phyloP scores from a whole-genome alignment of 805 yeast species.

The Saccharomycopsis sp. region DNA sequence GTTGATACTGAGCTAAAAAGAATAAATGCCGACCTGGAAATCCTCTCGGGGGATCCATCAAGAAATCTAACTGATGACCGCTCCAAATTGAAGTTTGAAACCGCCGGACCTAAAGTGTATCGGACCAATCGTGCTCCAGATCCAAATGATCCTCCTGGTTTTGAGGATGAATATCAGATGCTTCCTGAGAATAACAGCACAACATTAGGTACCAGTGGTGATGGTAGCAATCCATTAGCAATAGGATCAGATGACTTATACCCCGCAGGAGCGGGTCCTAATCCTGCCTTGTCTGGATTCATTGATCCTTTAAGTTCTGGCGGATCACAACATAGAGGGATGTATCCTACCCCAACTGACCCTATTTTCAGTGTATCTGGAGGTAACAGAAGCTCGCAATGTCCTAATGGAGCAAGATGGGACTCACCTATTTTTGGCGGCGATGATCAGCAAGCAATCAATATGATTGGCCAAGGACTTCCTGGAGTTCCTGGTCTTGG shows the following conservation, averaged over 20 bases:
- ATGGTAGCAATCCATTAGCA: neutral
- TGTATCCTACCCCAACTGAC: conserved; percentile 30
- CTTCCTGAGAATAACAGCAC: conserved; percentile 12
- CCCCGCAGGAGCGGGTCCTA: conserved; percentile 27
- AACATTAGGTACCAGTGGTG: neutral
- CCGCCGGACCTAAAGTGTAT: neutral
- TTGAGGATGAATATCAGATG: conserved; percentile 31
- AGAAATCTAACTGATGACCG: neutral
- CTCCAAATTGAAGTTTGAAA: neutral
- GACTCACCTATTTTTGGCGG: conserved; percentile 30
- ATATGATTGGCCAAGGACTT: conserved; percentile 14
- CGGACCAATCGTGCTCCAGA: conserved; percentile 24
- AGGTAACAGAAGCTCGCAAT: conserved; percentile 19
- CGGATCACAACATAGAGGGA: conserved; percentile 26
- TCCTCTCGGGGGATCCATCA: no score
- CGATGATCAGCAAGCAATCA: conserved; percentile 10
- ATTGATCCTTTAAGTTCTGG: conserved; percentile 21
- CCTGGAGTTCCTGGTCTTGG: conserved; percentile 20
- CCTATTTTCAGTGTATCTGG: conserved; percentile 24
- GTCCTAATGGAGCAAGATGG: conserved; percentile 35
- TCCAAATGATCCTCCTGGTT: conserved; percentile 33
- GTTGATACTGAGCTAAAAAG: neutral
- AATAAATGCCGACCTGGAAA: neutral
- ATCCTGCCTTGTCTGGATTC: conserved; percentile 30
- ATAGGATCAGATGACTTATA: conserved; percentile 30